Conservation (phyloP, 2,329 filamentous ascomycete species). For the Hymenoscyphus salicellus region DNA sequence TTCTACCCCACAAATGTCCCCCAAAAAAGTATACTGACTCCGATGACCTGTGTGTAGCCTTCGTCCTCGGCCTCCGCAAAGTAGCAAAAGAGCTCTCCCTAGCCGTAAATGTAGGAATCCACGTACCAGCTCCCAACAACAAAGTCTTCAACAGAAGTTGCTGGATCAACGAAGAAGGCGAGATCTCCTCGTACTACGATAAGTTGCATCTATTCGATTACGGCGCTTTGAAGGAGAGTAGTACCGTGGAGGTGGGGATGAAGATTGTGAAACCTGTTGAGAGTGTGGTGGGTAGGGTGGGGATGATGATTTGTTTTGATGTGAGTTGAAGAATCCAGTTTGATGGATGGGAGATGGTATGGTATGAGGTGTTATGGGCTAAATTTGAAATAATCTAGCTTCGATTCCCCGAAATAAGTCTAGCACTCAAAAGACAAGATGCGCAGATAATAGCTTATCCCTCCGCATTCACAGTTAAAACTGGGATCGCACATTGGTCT, state of each 20-base stretch:
- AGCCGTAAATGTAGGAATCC: slow-evolving; percentile 82
- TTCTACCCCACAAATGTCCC: too few species aligned
- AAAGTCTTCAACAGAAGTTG: slow-evolving; percentile 62
- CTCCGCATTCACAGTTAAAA: slow-evolving; percentile 84
- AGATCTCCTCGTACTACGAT: slow-evolving; percentile 65
- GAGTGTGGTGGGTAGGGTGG: slow-evolving; percentile 72
- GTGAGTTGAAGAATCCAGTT: too few species aligned
- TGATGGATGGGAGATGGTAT: too few species aligned
- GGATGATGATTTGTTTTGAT: slow-evolving; percentile 86
- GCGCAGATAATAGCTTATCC: slow-evolving; percentile 83
- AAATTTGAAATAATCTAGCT: slow-evolving; percentile 46
- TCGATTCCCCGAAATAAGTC: slow-evolving; percentile 72
- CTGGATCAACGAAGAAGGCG: slow-evolving; percentile 62
- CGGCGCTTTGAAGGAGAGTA: slow-evolving; percentile 62
- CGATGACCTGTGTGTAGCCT: too few species aligned
- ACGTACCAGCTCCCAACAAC: slow-evolving; percentile 59
- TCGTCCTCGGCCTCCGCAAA: slow-evolving; percentile 71
- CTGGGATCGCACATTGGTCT: slow-evolving; percentile 84
- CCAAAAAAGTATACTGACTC: too few species aligned
- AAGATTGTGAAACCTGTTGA: slow-evolving; percentile 66
- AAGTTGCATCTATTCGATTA: slow-evolving; percentile 88
- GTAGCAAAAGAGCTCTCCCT: slow-evolving; percentile 63
- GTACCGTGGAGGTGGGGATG: slow-evolving; percentile 65
- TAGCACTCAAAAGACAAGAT: slow-evolving; percentile 61
- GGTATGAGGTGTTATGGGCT: too few species aligned